Conservation (phyloP, 495 filamentous ascomycete genomes). For the Penicillium antarcticum region DNA sequence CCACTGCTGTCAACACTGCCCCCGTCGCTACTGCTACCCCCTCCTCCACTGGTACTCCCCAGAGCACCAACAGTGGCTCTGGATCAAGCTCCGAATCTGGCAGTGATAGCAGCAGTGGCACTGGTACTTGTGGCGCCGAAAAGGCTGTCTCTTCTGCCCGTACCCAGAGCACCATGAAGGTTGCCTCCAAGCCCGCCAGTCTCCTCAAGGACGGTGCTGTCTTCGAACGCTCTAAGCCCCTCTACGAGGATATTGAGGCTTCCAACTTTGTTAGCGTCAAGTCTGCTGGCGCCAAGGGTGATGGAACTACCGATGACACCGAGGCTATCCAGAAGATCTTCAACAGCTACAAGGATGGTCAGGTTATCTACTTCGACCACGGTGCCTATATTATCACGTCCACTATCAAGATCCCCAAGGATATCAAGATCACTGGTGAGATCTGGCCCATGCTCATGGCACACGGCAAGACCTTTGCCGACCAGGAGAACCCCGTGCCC, state of each 20-base stretch:
- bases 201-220: constrained; percentile 49
- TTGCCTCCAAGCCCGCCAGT: constrained; percentile 32
- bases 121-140: constrained; percentile 29
- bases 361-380: constrained; percentile 89
- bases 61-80: not conserved
- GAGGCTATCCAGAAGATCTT: constrained; percentile 67
- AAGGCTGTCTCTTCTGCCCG: constrained; percentile 32
- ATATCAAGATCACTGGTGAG: constrained; percentile 75
- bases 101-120: constrained; percentile 10
- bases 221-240: constrained; percentile 65
- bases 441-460: constrained; percentile 89
- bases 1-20: not conserved
- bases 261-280: constrained; percentile 67
- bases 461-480: constrained; percentile 65
- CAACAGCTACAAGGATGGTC: constrained; percentile 52
- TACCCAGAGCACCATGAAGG: constrained; percentile 35
- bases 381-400: constrained; percentile 82
- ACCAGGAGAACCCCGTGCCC: constrained; percentile 62
- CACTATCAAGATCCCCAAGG: constrained; percentile 74
- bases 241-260: constrained; percentile 54
- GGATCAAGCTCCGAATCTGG: not conserved
- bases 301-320: constrained; percentile 59
- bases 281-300: constrained; percentile 73
- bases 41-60: not conserved
- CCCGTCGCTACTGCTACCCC: not conserved